These are phyloP conservation scores for Aureobasidium subglaciale DNA, from an alignment of 2,329 filamentous ascomycete genomes.

Conservation along the genomic window DNA sequence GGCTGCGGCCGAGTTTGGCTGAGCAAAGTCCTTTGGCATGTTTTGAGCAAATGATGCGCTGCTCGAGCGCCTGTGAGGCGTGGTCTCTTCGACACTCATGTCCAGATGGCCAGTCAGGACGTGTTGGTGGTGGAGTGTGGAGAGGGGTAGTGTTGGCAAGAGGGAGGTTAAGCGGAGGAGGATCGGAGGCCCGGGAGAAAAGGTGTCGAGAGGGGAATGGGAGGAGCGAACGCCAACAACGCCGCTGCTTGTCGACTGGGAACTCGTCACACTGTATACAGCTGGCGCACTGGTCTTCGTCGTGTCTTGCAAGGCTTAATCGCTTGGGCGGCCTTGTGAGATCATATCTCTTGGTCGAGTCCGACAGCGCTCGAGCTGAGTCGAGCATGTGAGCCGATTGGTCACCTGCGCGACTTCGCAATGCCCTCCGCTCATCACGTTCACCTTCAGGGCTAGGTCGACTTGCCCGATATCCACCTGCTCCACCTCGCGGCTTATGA, in stretches of 20 bases:
- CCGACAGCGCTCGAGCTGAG: slow-evolving; percentile 1
- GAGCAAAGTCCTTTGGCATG: slow-evolving; percentile 6
- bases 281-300: background rate
- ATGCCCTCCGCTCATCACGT: slow-evolving; percentile 8
- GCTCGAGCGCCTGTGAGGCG: slow-evolving; percentile 16
- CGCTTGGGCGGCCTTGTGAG: background rate
- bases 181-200: slow-evolving; percentile 11
- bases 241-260: slow-evolving; percentile 1
- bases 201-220: slow-evolving; percentile 5
- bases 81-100: slow-evolving; percentile 13
- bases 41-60: slow-evolving; percentile 10
- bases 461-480: slow-evolving; percentile 1
- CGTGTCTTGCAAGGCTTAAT: background rate
- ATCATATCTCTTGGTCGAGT: slow-evolving; percentile 7
- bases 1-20: slow-evolving; percentile 9
- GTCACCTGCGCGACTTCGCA: slow-evolving; percentile 9
- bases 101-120: background rate
- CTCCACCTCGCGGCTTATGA: slow-evolving; percentile 4
- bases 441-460: slow-evolving; percentile 9
- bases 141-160: slow-evolving; percentile 33
- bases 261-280: slow-evolving; percentile 5
- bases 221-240: slow-evolving; percentile 4
- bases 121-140: slow-evolving; percentile 17
- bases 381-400: slow-evolving; percentile 12
- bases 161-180: slow-evolving; percentile 2